Percentiles rank a stretch among this genome's conserved stretches.
Evolutionary conservation across 257 asterid species (phyloP).

Genomic region (Lycium ferocissimum): DNA sequence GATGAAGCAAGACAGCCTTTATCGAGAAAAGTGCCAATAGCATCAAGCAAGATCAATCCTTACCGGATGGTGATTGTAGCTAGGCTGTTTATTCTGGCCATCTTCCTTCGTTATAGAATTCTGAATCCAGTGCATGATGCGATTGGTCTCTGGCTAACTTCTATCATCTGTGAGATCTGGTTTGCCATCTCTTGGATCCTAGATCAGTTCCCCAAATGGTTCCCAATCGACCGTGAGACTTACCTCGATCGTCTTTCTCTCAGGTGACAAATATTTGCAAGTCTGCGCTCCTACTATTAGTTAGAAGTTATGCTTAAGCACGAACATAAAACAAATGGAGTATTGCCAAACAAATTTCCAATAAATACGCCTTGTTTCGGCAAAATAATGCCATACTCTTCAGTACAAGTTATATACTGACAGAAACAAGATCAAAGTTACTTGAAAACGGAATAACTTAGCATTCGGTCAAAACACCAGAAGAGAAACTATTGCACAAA

Average conservation of each 20-base stretch:
- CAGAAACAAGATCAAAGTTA: neutral
- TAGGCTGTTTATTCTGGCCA: constrained; percentile 73
- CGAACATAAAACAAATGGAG: neutral
- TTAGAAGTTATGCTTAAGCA: neutral
- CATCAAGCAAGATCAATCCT: constrained; percentile 92
- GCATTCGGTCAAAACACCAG: neutral
- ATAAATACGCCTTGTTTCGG: neutral
- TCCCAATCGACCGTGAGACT: constrained; percentile 90
- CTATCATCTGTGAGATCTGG: constrained; percentile 95
- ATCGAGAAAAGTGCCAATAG: constrained; percentile 93
- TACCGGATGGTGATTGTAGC: constrained; percentile 95
- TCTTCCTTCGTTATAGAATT: constrained; percentile 89
- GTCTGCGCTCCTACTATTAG: neutral
- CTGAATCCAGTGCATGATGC: constrained; percentile 94
- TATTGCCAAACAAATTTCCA: neutral
- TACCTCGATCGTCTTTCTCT: constrained; percentile 95
- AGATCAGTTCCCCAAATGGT: constrained; percentile 99
- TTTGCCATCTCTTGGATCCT: constrained; percentile 97
- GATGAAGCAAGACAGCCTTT: constrained; percentile 97
- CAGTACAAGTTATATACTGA: neutral
- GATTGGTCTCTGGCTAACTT: constrained; percentile 95
- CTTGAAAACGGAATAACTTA: neutral
- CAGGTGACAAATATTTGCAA: constrained; percentile 50
- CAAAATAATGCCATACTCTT: neutral
- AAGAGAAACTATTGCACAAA: constrained; percentile 9